Evolutionary conservation across 108 stramenopile genomes (phyloP).

Genomic region (Skeletonema costatum): DNA sequence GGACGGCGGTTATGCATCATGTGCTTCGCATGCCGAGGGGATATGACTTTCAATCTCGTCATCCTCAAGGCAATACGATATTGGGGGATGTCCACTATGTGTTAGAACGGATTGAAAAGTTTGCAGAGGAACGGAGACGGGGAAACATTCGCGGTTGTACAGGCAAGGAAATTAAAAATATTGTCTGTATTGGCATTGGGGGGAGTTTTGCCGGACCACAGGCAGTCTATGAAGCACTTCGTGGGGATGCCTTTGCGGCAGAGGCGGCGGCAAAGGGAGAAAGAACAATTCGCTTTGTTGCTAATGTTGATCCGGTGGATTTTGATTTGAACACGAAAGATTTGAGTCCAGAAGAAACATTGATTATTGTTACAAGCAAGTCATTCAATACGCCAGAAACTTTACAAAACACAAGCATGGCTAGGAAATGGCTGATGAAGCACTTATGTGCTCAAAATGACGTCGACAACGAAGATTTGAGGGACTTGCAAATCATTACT

Average conservation of each 20-base stretch:
- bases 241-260: constrained; percentile 57
- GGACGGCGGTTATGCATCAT: constrained; percentile 77
- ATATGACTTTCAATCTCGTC: constrained; percentile 29
- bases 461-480: constrained; percentile 15
- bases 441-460: constrained; percentile 30
- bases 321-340: constrained; percentile 73
- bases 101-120: constrained; percentile 68
- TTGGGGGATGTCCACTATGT: constrained; percentile 76
- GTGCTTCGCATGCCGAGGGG: constrained; percentile 70
- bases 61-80: constrained; percentile 68
- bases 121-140: constrained; percentile 74
- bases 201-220: constrained; percentile 92
- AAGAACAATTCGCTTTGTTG: constrained; percentile 83
- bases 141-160: constrained; percentile 81
- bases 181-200: constrained; percentile 93
- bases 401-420: constrained; percentile 82
- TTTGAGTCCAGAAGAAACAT: constrained; percentile 71
- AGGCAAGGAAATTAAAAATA: constrained; percentile 82
- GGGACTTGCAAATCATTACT: constrained; percentile 53
- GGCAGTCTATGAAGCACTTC: constrained; percentile 93
- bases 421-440: constrained; percentile 73
- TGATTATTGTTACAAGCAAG: constrained; percentile 83
- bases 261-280: constrained; percentile 61
- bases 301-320: constrained; percentile 98
- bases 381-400: constrained; percentile 88